Conservation (phyloP, 495 filamentous ascomycete genomes). For the Xylaria longipes region DNA sequence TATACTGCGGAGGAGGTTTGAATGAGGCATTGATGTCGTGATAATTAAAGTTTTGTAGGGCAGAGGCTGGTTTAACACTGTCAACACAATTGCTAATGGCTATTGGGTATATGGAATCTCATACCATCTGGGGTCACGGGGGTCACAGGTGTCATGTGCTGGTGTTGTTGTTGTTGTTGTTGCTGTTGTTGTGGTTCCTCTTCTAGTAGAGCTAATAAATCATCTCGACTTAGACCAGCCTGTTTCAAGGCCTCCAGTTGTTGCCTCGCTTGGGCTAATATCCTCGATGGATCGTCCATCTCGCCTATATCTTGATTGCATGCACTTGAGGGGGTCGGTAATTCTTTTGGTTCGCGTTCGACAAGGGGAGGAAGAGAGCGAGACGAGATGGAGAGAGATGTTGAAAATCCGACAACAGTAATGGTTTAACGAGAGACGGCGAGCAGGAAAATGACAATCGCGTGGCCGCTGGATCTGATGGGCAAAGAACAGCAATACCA, state of each 20-base stretch:
- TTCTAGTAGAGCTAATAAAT: conserved; percentile 37
- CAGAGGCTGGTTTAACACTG: conserved; percentile 20
- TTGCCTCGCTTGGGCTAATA: conserved; percentile 38
- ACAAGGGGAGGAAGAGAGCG: conserved; percentile 18
- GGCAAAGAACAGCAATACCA: conserved; percentile 15
- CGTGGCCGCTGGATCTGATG: conserved; percentile 16
- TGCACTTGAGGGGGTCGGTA: conserved; percentile 21
- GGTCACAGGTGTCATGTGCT: conserved; percentile 10
- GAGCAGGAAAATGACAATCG: background rate
- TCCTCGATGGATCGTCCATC: conserved; percentile 44
- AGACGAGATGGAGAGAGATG: background rate
- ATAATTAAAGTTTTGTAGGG: conserved; percentile 37
- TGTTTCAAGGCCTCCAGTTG: conserved; percentile 43
- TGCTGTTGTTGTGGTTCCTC: conserved; percentile 32
- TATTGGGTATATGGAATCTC: conserved; percentile 9
- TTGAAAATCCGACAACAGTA: background rate
- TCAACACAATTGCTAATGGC: conserved; percentile 24
- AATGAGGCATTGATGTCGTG: conserved; percentile 37
- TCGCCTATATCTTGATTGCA: conserved; percentile 25
- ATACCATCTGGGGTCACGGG: conserved; percentile 35
- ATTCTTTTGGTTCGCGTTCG: conserved; percentile 12
- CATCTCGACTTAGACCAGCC: conserved; percentile 38
- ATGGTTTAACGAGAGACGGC: conserved; percentile 19
- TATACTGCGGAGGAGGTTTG: conserved; percentile 33
- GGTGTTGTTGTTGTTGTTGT: conserved; percentile 25